Evolutionary conservation across 108 stramenopile genomes (phyloP).

Genomic region (Phaeodactylum tricornutum): DNA sequence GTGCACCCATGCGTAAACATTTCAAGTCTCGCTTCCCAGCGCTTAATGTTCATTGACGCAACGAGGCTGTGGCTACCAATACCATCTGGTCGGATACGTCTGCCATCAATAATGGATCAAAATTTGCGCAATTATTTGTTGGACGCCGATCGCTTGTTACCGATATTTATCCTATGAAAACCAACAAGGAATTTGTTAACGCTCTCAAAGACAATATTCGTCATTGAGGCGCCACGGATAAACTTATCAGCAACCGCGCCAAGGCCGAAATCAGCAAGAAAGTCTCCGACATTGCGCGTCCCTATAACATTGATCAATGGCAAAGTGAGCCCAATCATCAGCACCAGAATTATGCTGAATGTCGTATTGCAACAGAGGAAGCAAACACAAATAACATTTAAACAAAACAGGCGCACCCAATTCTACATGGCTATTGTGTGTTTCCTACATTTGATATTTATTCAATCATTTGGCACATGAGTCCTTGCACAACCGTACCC

Average conservation of each 20-base stretch:
- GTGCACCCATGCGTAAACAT: neutral
- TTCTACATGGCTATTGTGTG: conserved; percentile 10
- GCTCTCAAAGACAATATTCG: conserved; percentile 19
- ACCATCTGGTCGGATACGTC: conserved; percentile 11
- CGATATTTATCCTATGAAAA: conserved; percentile 11
- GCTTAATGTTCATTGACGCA: conserved; percentile 11
- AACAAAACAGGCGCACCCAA: conserved; percentile 15
- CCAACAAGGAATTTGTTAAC: conserved; percentile 6
- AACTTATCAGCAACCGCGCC: conserved; percentile 1
- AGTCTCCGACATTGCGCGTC: conserved; percentile 11
- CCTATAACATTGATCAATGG: conserved; percentile 8
- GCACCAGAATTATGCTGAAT: conserved; percentile 23
- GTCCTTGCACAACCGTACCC: conserved; percentile 7
- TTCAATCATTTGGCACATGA: conserved; percentile 12
- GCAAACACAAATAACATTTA: conserved; percentile 4
- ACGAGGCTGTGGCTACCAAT: conserved; percentile 16
- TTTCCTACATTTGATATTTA: conserved; percentile 3
- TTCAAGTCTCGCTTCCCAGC: conserved; percentile 9
- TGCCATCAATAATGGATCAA: conserved; percentile 5
- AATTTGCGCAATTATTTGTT: conserved; percentile 9
- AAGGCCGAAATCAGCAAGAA: conserved; percentile 5
- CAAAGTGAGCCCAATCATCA: conserved; percentile 19
- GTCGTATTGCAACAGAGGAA: conserved; percentile 12
- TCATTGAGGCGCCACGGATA: conserved; percentile 9
- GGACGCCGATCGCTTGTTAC: neutral